Evolutionary conservation across 1,284 basidiomycete species (phyloP).

Genomic region (Naganishia sp.): DNA sequence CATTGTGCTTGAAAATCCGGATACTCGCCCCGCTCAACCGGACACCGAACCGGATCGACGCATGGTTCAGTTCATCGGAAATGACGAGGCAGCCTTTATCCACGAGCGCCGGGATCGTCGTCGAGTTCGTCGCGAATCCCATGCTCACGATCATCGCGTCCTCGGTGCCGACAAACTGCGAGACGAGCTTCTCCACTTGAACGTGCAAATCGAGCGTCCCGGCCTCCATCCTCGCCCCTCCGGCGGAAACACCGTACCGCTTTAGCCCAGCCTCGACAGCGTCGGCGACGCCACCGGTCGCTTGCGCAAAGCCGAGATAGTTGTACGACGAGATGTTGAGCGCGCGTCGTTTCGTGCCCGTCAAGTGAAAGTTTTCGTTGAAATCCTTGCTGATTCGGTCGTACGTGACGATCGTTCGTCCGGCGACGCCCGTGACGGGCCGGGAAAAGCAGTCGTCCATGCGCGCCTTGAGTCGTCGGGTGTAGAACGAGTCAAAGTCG

Average conservation of each 20-base stretch:
- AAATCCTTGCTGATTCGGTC: constrained; percentile 83
- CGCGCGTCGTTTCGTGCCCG: constrained; percentile 78
- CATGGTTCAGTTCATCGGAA: constrained; percentile 96
- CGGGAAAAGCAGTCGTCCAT: constrained; percentile 96
- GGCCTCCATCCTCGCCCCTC: constrained; percentile 76
- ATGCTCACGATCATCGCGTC: constrained; percentile 88
- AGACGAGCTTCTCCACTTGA: constrained; percentile 82
- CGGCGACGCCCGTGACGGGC: constrained; percentile 91
- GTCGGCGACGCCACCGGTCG: constrained; percentile 87
- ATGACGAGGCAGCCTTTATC: constrained; percentile 92
- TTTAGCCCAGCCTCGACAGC: constrained; percentile 79
- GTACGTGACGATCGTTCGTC: constrained; percentile 83
- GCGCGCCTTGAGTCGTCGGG: constrained; percentile 86
- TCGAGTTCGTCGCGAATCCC: constrained; percentile 98
- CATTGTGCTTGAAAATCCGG: constrained; percentile 95
- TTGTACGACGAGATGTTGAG: constrained; percentile 99
- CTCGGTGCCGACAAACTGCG: constrained; percentile 85
- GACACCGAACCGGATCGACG: constrained; percentile 90
- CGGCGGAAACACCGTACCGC: constrained; percentile 76
- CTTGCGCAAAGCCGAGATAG: constrained; percentile 97
- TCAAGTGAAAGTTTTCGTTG: constrained; percentile 75
- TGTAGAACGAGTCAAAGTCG: constrained; percentile 99
- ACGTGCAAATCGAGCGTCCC: constrained; percentile 82
- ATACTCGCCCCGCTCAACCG: constrained; percentile 86
- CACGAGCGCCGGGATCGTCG: constrained; percentile 88